Percentiles rank a stretch among this genome's conserved stretches.
These are phyloP conservation scores for Wickerhamiella spandovensis DNA, from an alignment of 805 yeast species.

Conservation along the genomic window DNA sequence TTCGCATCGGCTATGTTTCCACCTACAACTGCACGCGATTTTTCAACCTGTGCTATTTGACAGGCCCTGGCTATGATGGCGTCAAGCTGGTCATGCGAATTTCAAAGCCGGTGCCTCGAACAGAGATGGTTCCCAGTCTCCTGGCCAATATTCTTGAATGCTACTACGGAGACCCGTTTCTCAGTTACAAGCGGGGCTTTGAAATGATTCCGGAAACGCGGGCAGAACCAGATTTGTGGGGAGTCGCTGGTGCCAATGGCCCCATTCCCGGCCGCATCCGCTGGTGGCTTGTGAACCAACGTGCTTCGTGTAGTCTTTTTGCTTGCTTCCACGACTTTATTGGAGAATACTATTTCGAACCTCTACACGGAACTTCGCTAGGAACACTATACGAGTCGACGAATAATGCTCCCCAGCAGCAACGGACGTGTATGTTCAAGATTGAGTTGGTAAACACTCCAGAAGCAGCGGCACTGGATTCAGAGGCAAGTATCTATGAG, in stretches of 20 bases:
- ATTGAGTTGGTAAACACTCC: background rate
- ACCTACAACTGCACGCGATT: constrained; percentile 12
- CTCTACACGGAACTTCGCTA: background rate
- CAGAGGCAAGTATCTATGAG: constrained; percentile 18
- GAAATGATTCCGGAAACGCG: constrained; percentile 4
- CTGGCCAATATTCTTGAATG: constrained; percentile 7
- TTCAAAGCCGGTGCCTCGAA: constrained; percentile 9
- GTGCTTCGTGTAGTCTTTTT: background rate
- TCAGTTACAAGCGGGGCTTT: background rate
- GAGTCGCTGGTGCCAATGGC: background rate
- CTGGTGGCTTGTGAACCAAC: constrained; percentile 1
- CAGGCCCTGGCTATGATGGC: background rate
- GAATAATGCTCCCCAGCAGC: constrained; percentile 1
- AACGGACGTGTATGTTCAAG: background rate
- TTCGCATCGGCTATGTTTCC: constrained; percentile 14
- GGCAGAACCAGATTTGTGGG: constrained; percentile 6
- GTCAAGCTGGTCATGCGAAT: constrained; percentile 4
- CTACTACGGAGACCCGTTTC: background rate
- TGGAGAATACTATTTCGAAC: constrained; percentile 1
- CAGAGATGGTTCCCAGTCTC: constrained; percentile 1
- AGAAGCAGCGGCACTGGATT: constrained; percentile 2
- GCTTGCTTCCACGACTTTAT: background rate
- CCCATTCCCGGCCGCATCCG: background rate
- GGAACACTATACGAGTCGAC: background rate
- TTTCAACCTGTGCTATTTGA: constrained; percentile 4